Percentiles rank a stretch among this genome's conserved stretches.
Evolutionary conservation across 1,139 yeast species (phyloP).

Genomic region (Yamadazyma siamensis): DNA sequence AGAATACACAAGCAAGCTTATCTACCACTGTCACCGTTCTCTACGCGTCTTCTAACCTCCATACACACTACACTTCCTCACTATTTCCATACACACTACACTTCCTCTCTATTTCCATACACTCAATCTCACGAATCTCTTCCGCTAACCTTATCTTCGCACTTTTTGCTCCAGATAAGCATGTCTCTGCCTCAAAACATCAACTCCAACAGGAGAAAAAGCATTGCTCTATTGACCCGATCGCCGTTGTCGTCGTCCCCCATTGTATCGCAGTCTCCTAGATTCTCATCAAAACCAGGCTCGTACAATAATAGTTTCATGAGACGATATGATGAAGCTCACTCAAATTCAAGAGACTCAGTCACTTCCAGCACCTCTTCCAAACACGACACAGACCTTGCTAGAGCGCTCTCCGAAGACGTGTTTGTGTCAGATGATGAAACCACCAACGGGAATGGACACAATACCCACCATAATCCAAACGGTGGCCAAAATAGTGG

Average conservation of each 20-base stretch:
- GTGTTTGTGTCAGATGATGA: conserved; percentile 9
- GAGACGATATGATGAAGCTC: conserved; percentile 14
- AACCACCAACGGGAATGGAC: neutral
- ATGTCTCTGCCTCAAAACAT: conserved; percentile 27
- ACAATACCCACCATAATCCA: conserved; percentile 4
- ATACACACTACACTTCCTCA: too few species aligned
- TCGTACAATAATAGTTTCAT: conserved; percentile 26
- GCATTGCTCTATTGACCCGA: conserved; percentile 34
- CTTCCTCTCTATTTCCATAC: too few species aligned
- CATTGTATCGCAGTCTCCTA: conserved; percentile 19
- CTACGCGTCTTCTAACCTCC: too few species aligned
- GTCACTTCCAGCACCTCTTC: conserved; percentile 10
- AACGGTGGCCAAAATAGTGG: conserved; percentile 2
- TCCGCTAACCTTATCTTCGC: too few species aligned
- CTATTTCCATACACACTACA: too few species aligned
- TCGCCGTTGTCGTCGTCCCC: conserved; percentile 33
- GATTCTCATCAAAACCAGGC: conserved; percentile 19
- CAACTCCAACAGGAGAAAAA: conserved; percentile 20
- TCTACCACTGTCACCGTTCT: too few species aligned
- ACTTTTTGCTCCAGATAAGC: too few species aligned
- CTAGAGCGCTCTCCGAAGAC: conserved; percentile 5
- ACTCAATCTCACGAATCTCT: too few species aligned
- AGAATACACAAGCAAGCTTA: too few species aligned
- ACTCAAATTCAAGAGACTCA: conserved; percentile 14
- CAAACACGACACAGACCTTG: conserved; percentile 2